A percentile compares a stretch with the other conserved stretches of the same genome.
Evolutionary conservation across 768 basidiomycete genomes (phyloP).

Genomic region (Hebeloma cylindrosporum): DNA sequence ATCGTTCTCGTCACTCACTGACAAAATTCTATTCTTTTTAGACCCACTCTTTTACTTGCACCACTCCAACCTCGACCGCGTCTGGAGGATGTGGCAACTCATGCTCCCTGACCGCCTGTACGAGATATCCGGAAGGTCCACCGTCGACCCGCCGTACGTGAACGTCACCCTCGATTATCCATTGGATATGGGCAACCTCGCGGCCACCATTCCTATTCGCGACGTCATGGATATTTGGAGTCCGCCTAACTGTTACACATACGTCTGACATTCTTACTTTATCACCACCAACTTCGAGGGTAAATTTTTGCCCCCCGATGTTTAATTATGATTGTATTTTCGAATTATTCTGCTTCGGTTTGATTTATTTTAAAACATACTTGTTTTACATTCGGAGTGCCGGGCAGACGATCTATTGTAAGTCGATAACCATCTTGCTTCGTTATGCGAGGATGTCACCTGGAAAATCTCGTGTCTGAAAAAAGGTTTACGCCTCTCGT

Average conservation of each 20-base stretch:
- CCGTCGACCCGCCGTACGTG: constrained; percentile 24
- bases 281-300: too few species aligned
- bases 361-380: too few species aligned
- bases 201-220: constrained; percentile 27
- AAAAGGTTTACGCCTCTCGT: too few species aligned
- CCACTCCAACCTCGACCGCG: constrained; percentile 39
- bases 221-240: constrained; percentile 32
- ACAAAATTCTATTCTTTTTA: constrained; percentile 10
- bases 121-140: constrained; percentile 35
- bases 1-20: not conserved
- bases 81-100: constrained; percentile 42
- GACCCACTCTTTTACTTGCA: constrained; percentile 43
- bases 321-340: too few species aligned
- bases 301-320: too few species aligned
- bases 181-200: constrained; percentile 27
- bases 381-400: too few species aligned
- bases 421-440: too few species aligned
- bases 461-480: too few species aligned
- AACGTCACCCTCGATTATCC: constrained; percentile 34
- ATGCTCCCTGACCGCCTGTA: constrained; percentile 26
- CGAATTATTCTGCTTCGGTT: too few species aligned
- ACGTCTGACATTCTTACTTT: too few species aligned
- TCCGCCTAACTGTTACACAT: constrained; percentile 29
- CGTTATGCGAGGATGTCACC: too few species aligned
- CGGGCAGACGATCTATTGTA: too few species aligned